Evolutionary conservation across 495 filamentous ascomycete genomes (phyloP).

Genomic region (Aspergillus olivimuriae): DNA sequence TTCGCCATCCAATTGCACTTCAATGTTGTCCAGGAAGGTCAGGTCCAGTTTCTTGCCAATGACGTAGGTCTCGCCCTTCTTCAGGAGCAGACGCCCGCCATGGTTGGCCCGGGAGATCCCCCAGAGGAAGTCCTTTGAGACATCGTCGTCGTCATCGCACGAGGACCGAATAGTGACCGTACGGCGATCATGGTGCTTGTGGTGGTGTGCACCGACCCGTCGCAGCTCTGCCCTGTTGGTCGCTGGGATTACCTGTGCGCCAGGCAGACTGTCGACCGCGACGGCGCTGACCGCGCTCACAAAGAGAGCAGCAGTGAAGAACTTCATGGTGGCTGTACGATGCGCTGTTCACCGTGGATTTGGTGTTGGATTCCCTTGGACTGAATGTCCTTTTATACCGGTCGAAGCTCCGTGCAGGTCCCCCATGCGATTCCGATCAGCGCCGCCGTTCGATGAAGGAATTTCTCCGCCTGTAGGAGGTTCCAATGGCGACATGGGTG

Average conservation of each 20-base stretch:
- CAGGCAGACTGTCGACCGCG: slow-evolving; percentile 13
- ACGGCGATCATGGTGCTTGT: slow-evolving; percentile 32
- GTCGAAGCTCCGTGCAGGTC: neutral
- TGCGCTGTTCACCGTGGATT: neutral
- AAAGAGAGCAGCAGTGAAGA: slow-evolving; percentile 21
- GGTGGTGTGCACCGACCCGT: slow-evolving; percentile 22
- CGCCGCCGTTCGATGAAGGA: neutral
- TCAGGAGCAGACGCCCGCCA: slow-evolving; percentile 44
- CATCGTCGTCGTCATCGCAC: slow-evolving; percentile 45
- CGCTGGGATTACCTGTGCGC: slow-evolving; percentile 23
- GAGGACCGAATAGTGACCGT: slow-evolving; percentile 46
- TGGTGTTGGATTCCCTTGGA: neutral
- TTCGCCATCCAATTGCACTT: slow-evolving; percentile 51
- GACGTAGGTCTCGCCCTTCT: slow-evolving; percentile 46
- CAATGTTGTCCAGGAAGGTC: slow-evolving; percentile 49
- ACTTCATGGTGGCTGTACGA: slow-evolving; percentile 14
- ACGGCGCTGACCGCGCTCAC: slow-evolving; percentile 15
- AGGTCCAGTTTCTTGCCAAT: slow-evolving; percentile 52
- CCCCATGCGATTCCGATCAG: neutral
- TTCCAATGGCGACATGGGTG: neutral
- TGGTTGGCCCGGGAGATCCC: slow-evolving; percentile 48
- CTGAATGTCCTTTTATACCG: neutral
- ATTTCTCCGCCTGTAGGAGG: slow-evolving; percentile 32
- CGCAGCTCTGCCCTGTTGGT: slow-evolving; percentile 16
- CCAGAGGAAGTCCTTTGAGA: slow-evolving; percentile 46